Evolutionary conservation across 352 stramenopile species (phyloP), one percentile per base, ranked within the genome.

Genomic region (Phytophthora sojae): DNA sequence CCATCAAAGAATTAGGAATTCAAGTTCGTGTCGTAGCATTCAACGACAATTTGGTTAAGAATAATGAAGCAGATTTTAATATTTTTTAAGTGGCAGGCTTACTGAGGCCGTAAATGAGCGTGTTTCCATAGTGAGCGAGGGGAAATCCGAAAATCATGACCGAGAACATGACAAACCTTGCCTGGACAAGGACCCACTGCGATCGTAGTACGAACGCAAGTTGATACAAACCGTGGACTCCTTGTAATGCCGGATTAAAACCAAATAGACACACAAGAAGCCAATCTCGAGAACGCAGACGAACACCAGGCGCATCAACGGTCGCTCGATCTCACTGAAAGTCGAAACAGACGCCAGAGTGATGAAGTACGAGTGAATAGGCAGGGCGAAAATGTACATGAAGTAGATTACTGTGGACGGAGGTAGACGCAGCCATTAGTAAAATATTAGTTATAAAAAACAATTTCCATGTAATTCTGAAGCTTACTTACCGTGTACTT

Each of bases 131-230:
- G 45, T 71, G 62, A 1, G n/a, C 14, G 14, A 75, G 55, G 7
- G 68, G 57, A 15, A 76, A 72, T 5, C 30, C 59, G 9, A 73
- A 55, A 32, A 76, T 72, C 45, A 69, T 44, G 9, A 64, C 6
- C 4, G 15, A n/a, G 19, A 62, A 45, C 19, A 59, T n/a, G 17
- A 76, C 52, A 30, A 67, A 57, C 17, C 68, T 76, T 4, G 42
- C 52, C 47, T 72, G 69, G n/a, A 76, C 6, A 25, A 65, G 58
- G 23, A 37, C 9, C 6, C 17, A 32, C 49, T 76, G 62, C 6
- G 69, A 62, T 25, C 57, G 60, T 3, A 76, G 44, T 23, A 63
- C 44, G 29, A 76, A 76, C 12, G 69, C 69, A 14, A 76, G 57
- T 50, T n/a, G n/a, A n/a, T n/a, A n/a, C n/a, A n/a, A n/a, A n/a